These are phyloP conservation scores for Ascochyta lentis DNA, from an alignment of 2,329 filamentous ascomycete genomes.

Conservation along the genomic window DNA sequence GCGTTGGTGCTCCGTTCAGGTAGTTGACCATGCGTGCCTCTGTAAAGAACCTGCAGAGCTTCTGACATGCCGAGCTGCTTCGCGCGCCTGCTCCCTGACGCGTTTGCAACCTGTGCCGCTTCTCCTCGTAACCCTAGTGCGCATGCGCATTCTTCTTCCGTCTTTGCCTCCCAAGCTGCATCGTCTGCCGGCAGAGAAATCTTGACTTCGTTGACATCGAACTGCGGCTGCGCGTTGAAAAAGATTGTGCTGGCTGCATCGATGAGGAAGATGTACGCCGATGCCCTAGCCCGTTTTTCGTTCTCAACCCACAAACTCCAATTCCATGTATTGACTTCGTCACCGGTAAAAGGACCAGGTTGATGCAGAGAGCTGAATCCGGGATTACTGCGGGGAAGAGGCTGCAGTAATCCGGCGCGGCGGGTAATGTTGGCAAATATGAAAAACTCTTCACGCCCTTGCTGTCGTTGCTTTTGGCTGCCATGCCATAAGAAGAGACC, in stretches of 20 bases:
- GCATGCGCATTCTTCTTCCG: conserved; percentile 65
- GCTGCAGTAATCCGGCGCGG: conserved; percentile 62
- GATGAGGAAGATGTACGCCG: conserved; percentile 69
- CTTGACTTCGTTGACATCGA: conserved; percentile 69
- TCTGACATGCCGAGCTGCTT: conserved; percentile 71
- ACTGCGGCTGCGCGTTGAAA: conserved; percentile 70
- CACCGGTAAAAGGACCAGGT: conserved; percentile 50
- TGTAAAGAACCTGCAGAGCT: conserved; percentile 67
- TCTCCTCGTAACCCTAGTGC: conserved; percentile 69
- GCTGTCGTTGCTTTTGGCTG: conserved; percentile 68
- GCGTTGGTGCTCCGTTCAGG: conserved; percentile 72
- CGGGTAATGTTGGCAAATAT: conserved; percentile 64
- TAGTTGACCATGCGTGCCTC: conserved; percentile 64
- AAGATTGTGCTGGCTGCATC: conserved; percentile 72
- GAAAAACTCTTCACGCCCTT: conserved; percentile 66
- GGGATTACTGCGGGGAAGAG: conserved; percentile 56
- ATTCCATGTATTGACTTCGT: conserved; percentile 63
- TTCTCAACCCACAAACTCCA: conserved; percentile 75
- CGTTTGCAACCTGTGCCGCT: conserved; percentile 64
- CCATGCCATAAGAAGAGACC: conserved; percentile 74
- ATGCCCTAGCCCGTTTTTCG: conserved; percentile 69
- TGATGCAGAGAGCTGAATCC: conserved; percentile 68
- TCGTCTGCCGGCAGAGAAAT: conserved; percentile 76
- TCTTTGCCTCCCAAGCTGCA: conserved; percentile 73
- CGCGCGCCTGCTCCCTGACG: conserved; percentile 66